phyloP scores from a whole-genome alignment of 1,139 yeast species.

The Saccharomyces hybrid region DNA sequence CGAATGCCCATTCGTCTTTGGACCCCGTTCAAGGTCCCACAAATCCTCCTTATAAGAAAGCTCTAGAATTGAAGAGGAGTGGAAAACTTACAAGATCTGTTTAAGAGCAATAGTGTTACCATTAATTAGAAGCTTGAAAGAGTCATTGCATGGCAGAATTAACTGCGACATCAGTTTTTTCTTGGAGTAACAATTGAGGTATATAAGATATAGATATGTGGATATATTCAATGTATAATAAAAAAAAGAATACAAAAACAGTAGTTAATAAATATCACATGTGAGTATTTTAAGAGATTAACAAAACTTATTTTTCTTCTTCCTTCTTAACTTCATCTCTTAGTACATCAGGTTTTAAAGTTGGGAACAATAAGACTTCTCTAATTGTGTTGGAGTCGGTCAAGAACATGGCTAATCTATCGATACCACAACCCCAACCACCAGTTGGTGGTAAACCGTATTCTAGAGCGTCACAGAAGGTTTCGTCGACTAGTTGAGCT shows the following conservation, averaged over 20 bases:
- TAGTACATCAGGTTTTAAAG: slow-evolving; percentile 82
- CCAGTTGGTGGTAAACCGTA: slow-evolving; percentile 99
- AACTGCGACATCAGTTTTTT: neutral
- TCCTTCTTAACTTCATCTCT: slow-evolving; percentile 31
- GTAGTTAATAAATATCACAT: neutral
- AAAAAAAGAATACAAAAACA: neutral
- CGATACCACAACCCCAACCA: slow-evolving; percentile 99
- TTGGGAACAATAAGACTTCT: slow-evolving; percentile 97
- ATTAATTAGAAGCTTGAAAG: neutral
- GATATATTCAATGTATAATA: neutral
- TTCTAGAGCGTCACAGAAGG: slow-evolving; percentile 95
- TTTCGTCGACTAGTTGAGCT: slow-evolving; percentile 94
- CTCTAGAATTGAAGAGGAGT: slow-evolving; percentile 75
- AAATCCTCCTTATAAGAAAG: slow-evolving; percentile 91
- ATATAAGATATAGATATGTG: neutral
- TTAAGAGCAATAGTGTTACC: slow-evolving; percentile 5
- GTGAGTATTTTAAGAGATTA: neutral
- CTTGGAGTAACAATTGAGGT: neutral
- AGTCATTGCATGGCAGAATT: neutral
- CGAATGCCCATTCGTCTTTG: slow-evolving; percentile 28
- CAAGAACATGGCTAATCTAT: slow-evolving; percentile 95
- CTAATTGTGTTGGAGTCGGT: slow-evolving; percentile 94
- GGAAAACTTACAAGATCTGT: slow-evolving; percentile 37
- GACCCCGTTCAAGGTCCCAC: slow-evolving; percentile 95
- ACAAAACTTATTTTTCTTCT: slow-evolving; percentile 1